These are phyloP conservation scores for Leptodontidium sp. DNA, from an alignment of 2,329 filamentous ascomycete genomes.

Conservation along the genomic window DNA sequence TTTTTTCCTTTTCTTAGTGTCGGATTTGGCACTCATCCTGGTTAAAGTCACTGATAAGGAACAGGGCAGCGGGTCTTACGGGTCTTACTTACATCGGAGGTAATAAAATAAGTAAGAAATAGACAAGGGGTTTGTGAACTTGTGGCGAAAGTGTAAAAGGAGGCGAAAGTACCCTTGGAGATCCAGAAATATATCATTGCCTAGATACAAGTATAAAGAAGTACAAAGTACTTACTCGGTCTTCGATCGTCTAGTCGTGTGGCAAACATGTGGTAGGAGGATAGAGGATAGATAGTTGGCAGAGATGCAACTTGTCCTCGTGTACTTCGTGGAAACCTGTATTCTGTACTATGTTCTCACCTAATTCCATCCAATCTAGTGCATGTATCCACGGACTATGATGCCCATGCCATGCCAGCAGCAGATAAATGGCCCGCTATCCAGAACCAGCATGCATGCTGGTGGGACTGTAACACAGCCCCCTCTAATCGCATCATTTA, in stretches of 20 bases:
- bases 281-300: not conserved
- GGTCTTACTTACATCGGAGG: not conserved
- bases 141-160: not conserved
- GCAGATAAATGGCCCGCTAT: not conserved
- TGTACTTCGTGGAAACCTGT: constrained; percentile 12
- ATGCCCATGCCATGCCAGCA: not conserved
- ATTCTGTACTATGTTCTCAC: not conserved
- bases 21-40: constrained; percentile 5
- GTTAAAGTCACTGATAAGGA: constrained; percentile 6
- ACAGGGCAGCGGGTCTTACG: constrained; percentile 4
- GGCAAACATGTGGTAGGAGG: constrained; percentile 13
- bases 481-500: constrained; percentile 1
- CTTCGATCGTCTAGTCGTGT: constrained; percentile 2
- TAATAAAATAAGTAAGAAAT: not conserved
- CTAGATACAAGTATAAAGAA: no score
- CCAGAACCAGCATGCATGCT: not conserved
- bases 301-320: constrained; percentile 1
- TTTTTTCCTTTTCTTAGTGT: constrained; percentile 11
- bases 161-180: not conserved
- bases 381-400: not conserved
- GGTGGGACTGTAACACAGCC: not conserved
- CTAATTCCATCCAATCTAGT: no score
- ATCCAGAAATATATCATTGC: not conserved
- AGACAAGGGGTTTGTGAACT: not conserved
- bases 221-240: not conserved